Base-by-base conservation (phyloP, 148 eudicot genomes). In the Nepenthes mirabilis region DNA sequence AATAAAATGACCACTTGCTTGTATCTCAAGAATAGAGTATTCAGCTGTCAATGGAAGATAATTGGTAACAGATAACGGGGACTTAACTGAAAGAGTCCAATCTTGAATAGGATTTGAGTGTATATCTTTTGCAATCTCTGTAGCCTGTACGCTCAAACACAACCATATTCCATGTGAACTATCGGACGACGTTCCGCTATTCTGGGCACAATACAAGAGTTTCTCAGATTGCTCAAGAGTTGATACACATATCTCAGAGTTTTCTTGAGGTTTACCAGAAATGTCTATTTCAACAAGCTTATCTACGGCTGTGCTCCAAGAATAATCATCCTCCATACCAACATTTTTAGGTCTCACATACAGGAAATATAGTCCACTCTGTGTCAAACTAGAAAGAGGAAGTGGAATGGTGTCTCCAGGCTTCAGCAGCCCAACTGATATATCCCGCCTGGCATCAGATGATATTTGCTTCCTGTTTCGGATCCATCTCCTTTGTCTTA, bases 21-120 rank as follows among this genome's bases (percentile, higher is more conserved):
- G 96, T 95, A 68, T 86, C 78, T 93, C 91, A 58, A 88, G 82
- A 71, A 93, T 82, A 43, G 99, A 88, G 72, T 74, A 88, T 76
- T 93, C 99, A 55, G 87, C 84, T 55, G 60, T 64, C 63, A 93
- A 68, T 2, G 99, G 99, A 67, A 93, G 96, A 76, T 77, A 88
- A 66, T 88, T 88, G 65, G 87, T 72, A 64, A 93, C 73, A 14
- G 86, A 83, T 33, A 93, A 56, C 3, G 99, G 99, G 50, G 99
- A 64, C 58, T 78, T 93, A 51, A 93, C 76, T 62, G 82, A 88
- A 60, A 93, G 73, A 62, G 68, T 86, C 99, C 99, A 93, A 70
- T 93, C 99, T 61, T 86, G 82, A 66, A 93, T 88, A 47, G 99
- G 84, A 71, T 88, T 80, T 65, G 86, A 81, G 63, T 74, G 81